Percentiles rank a stretch among this genome's conserved stretches.
Evolutionary conservation across 495 filamentous ascomycete genomes (phyloP).

Genomic region (Penicillium coprophilum): DNA sequence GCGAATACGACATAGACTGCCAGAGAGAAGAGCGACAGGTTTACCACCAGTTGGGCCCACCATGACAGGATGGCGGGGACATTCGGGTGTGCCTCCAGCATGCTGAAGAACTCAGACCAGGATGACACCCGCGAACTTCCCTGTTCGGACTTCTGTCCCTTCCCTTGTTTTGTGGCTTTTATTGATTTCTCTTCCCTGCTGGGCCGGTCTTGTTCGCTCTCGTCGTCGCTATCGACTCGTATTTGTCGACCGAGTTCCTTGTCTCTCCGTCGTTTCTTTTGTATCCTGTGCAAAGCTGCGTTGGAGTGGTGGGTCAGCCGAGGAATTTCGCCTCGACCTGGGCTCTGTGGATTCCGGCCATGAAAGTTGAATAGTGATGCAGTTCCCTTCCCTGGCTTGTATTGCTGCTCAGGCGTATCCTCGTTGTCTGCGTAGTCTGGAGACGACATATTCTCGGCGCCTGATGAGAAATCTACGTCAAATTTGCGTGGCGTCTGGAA

Average conservation of each 20-base stretch:
- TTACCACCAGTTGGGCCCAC: conserved; percentile 81
- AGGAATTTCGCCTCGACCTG: conserved; percentile 59
- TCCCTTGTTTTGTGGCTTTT: conserved; percentile 21
- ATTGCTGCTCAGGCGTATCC: conserved; percentile 61
- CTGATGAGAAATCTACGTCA: conserved; percentile 71
- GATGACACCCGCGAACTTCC: conserved; percentile 31
- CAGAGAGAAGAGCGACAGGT: conserved; percentile 65
- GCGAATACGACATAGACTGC: conserved; percentile 69
- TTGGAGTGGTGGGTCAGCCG: conserved; percentile 54
- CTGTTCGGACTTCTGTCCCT: conserved; percentile 6
- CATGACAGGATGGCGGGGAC: conserved; percentile 83
- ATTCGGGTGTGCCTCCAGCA: conserved; percentile 74
- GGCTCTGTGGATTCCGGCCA: conserved; percentile 42
- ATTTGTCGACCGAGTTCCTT: conserved; percentile 45
- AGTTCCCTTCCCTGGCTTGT: conserved; percentile 45
- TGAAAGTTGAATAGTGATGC: conserved; percentile 46
- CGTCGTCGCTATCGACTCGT: conserved; percentile 54
- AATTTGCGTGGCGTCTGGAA: conserved; percentile 80
- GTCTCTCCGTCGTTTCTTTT: conserved; percentile 54
- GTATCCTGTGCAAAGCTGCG: conserved; percentile 50
- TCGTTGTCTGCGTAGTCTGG: conserved; percentile 71
- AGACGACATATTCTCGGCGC: conserved; percentile 74
- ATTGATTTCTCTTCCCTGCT: conserved; percentile 37
- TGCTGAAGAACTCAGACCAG: conserved; percentile 60
- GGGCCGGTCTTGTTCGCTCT: conserved; percentile 52